Conservation (phyloP, 345 rosid genomes). For the Abelmoschus esculentus region DNA sequence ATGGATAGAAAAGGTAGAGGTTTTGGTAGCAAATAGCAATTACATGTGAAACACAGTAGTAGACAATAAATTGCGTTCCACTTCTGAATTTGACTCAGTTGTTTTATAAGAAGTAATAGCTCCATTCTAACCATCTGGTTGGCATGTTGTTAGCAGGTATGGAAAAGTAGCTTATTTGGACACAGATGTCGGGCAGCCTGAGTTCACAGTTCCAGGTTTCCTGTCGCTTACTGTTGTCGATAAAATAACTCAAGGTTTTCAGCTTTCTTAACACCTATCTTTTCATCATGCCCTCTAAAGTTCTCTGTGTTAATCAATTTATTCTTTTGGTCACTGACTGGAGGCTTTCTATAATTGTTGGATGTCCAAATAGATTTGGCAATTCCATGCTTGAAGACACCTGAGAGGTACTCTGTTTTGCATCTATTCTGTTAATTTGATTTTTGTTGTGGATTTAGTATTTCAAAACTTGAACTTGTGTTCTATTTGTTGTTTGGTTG, state of each 20-base stretch:
- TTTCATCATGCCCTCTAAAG: not conserved
- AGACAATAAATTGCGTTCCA: not conserved
- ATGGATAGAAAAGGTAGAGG: not conserved
- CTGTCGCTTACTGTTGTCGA: slow-evolving; percentile 73
- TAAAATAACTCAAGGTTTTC: slow-evolving; percentile 49
- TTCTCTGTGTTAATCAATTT: not conserved
- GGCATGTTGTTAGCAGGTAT: slow-evolving; percentile 42
- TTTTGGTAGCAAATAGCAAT: not conserved
- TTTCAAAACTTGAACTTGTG: not conserved
- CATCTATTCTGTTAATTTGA: not conserved
- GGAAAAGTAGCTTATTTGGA: slow-evolving; percentile 80
- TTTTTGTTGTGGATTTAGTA: not conserved
- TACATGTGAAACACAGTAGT: not conserved
- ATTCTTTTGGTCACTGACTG: not conserved
- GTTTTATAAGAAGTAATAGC: not conserved
- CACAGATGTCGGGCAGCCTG: slow-evolving; percentile 94
- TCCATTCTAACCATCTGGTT: not conserved
- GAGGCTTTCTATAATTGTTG: not conserved
- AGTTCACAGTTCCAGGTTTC: slow-evolving; percentile 84
- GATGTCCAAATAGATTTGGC: slow-evolving; percentile 48
- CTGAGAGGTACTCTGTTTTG: slow-evolving; percentile 53
- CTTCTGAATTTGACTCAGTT: not conserved
- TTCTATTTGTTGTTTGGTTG: not conserved
- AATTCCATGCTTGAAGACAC: slow-evolving; percentile 85
- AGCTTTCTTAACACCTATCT: not conserved